A percentile compares a stretch with the other conserved stretches of the same genome.
Conservation (phyloP, 2,329 filamentous ascomycete species). For the Sporothrix luriei region DNA sequence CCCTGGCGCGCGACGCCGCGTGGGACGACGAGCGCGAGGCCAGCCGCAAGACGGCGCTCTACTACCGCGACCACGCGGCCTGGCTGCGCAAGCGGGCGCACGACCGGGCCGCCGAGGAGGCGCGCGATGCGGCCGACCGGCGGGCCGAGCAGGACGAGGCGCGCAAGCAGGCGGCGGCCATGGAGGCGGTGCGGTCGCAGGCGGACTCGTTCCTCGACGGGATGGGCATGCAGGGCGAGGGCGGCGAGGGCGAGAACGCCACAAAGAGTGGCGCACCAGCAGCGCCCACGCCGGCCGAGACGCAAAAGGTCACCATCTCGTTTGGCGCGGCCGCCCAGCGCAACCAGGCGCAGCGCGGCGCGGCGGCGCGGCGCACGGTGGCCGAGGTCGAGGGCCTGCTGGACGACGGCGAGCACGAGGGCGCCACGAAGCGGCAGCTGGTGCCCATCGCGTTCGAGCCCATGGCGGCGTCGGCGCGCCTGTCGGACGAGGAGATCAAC, state of each 20-base stretch:
- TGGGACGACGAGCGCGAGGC: constrained; percentile 91
- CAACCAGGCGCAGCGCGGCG: constrained; percentile 58
- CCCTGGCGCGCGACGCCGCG: constrained; percentile 64
- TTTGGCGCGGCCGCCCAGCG: constrained; percentile 85
- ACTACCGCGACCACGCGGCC: constrained; percentile 81
- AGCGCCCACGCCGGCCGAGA: not conserved
- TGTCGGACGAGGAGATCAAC: constrained; percentile 84
- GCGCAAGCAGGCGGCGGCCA: constrained; percentile 67
- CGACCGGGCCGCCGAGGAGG: constrained; percentile 72
- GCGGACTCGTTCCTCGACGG: constrained; percentile 88
- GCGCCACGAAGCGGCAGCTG: constrained; percentile 67
- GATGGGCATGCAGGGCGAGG: constrained; percentile 73
- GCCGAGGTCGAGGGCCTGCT: constrained; percentile 92
- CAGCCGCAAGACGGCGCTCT: constrained; percentile 70
- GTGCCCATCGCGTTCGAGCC: constrained; percentile 82
- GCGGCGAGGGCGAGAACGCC: not conserved
- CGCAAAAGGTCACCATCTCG: constrained; percentile 74
- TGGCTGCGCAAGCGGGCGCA: constrained; percentile 81
- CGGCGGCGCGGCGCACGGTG: constrained; percentile 72
- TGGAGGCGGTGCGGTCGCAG: constrained; percentile 78
- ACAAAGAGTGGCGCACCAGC: not conserved
- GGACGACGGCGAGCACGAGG: constrained; percentile 88
- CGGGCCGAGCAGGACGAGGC: constrained; percentile 74
- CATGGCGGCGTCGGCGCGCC: constrained; percentile 63
- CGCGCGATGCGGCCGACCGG: constrained; percentile 80